A percentile compares a stretch with the other conserved stretches of the same genome.
Evolutionary conservation across 306 rosid genomes (phyloP).

Genomic region (Glycyrrhiza uralensis): DNA sequence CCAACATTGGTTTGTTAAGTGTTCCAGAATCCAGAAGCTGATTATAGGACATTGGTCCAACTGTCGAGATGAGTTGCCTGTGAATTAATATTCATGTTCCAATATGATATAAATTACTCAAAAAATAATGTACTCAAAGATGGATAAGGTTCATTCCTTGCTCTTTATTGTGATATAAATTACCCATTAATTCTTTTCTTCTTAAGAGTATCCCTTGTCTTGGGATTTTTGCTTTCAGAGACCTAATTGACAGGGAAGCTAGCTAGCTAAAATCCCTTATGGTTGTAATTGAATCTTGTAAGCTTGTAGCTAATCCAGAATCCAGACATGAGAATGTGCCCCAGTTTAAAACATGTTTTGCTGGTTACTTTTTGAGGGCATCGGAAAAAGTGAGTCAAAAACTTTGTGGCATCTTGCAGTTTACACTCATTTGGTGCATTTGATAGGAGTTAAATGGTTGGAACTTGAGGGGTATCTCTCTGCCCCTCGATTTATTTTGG

Average conservation of each 20-base stretch:
- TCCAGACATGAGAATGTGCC: not conserved
- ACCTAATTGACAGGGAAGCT: not conserved
- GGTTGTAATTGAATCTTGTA: constrained; percentile 3
- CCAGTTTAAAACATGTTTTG: not conserved
- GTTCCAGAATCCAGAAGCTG: not conserved
- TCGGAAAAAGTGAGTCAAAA: not conserved
- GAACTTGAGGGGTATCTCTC: not conserved
- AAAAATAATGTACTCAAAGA: not conserved
- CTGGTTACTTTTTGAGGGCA: not conserved
- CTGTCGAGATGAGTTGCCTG: not conserved
- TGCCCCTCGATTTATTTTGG: not conserved
- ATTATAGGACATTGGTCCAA: not conserved
- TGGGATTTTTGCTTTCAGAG: not conserved
- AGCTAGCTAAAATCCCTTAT: not conserved
- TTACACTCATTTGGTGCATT: not conserved
- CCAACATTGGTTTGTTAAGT: not conserved
- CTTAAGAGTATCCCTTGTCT: not conserved
- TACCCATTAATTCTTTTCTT: not conserved
- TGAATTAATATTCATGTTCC: not conserved
- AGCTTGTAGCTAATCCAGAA: not conserved
- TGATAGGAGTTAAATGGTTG: not conserved
- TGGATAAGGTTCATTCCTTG: not conserved
- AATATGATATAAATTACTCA: constrained; percentile 14
- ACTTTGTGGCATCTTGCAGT: not conserved
- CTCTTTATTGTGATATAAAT: not conserved